These are phyloP conservation scores for Dictyostelium purpureum DNA, from an alignment of 78 protist genomes.

Conservation along the genomic window DNA sequence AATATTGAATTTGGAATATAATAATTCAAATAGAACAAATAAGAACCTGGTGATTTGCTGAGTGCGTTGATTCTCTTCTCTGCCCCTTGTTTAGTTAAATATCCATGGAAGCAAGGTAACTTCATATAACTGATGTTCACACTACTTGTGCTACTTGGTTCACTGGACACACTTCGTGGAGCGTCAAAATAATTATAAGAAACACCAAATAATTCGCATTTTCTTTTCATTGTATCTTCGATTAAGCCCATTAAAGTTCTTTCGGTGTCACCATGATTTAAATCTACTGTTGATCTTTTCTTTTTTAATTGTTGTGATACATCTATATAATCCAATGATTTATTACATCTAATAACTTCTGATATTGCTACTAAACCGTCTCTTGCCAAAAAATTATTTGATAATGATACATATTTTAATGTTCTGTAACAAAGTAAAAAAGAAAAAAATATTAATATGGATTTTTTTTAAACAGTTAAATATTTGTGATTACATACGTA, in stretches of 20 bases:
- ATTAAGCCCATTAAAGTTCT: constrained; percentile 55
- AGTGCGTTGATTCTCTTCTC: constrained; percentile 41
- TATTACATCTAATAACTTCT: constrained; percentile 45
- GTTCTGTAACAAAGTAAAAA: constrained; percentile 28
- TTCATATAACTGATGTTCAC: background rate
- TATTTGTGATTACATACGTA: constrained; percentile 7
- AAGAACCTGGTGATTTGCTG: background rate
- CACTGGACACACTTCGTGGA: background rate
- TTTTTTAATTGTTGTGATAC: constrained; percentile 68
- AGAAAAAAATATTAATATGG: background rate
- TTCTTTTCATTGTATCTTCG: constrained; percentile 61
- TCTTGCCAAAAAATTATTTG: constrained; percentile 66
- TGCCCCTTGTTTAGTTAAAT: constrained; percentile 25
- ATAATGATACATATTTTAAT: constrained; percentile 63
- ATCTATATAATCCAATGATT: constrained; percentile 56
- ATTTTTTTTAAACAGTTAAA: too few species aligned
- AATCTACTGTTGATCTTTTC: constrained; percentile 30
- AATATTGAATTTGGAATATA: constrained; percentile 71
- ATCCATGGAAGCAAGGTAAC: constrained; percentile 63
- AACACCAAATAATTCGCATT: constrained; percentile 64
- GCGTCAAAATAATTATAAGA: constrained; percentile 19
- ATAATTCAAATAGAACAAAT: constrained; percentile 50
- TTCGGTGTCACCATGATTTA: constrained; percentile 37
- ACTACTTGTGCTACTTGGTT: background rate
- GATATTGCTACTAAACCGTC: constrained; percentile 67